Conservation (phyloP, 805 yeast genomes). For the Candida ulmi region DNA sequence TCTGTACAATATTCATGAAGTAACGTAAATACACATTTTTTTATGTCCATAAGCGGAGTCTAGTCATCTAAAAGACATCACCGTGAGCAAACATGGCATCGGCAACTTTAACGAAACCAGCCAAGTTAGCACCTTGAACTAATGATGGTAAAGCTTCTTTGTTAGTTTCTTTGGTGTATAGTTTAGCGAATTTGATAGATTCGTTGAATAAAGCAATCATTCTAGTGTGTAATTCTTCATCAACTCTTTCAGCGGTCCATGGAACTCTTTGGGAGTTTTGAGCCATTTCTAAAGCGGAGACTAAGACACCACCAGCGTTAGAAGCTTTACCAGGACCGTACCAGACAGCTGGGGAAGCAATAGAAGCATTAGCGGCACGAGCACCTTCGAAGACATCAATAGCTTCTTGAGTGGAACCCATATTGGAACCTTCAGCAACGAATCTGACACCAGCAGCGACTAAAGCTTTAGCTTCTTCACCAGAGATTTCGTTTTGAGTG, state of each 20-base stretch:
- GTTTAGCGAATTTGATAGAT: conserved; percentile 83
- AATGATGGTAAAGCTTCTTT: conserved; percentile 80
- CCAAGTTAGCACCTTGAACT: conserved; percentile 98
- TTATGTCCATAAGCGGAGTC: no score
- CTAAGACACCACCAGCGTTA: conserved; percentile 99
- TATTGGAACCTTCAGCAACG: conserved; percentile 98
- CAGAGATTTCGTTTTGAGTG: conserved; percentile 96
- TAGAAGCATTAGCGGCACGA: conserved; percentile 41
- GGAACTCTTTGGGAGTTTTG: conserved; percentile 93
- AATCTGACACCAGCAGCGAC: conserved; percentile 87
- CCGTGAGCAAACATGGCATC: conserved; percentile 98
- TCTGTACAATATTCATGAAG: no score
- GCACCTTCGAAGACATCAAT: conserved; percentile 88
- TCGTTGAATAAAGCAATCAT: conserved; percentile 90
- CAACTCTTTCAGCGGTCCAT: conserved; percentile 94
- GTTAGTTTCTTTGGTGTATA: conserved; percentile 66
- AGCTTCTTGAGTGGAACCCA: conserved; percentile 99
- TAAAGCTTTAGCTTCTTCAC: conserved; percentile 93
- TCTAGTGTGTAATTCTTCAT: conserved; percentile 81
- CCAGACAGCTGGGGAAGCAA: conserved; percentile 66
- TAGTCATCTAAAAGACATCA: conserved; percentile 44
- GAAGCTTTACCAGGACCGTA: conserved; percentile 99
- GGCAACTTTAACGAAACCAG: conserved; percentile 98
- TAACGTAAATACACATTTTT: no score
- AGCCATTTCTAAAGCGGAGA: conserved; percentile 98